Base-by-base conservation (phyloP, 2,329 filamentous ascomycete genomes). In the Ophiostoma perfectum region DNA sequence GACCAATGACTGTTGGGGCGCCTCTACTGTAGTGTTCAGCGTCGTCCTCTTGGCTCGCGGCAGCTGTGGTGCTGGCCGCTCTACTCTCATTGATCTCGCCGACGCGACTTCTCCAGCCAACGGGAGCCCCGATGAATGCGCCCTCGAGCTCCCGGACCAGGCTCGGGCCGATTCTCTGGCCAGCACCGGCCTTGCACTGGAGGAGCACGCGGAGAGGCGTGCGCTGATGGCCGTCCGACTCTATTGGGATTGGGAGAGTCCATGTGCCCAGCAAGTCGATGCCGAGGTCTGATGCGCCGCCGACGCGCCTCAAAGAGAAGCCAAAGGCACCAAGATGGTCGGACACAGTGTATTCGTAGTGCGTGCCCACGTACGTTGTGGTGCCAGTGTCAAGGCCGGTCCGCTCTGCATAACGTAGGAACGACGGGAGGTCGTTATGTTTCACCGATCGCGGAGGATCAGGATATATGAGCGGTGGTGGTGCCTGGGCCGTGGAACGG, bases 111-210 rank as follows among this genome's bases (percentile, higher is more conserved):
- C 87, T 82, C 90, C 91, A 96, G 0, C 88, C 89, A 0, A 83
- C 79, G 0, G 92, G 93, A 6, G 91, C 90, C 12, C 87, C 88
- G 1, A 83, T 82, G 74, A 95, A 90, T 0, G 92, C 86, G 3
- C 94, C 94, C 75, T 92, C 90, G 3, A 94, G 82, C 78, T 94
- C 91, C n/a, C 91, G 85, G 8, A 92, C 79, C 64, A 87, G 80
- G 44, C 82, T 79, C 0, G 91, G 90, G 0, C 85, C 81, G 12
- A 81, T 76, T 63, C 81, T 80, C 68, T 80, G 78, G 18, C 70
- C 68, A 4, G 80, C 75, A 14, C 84, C 80, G 0, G 83, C 85
- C 77, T 94, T 95, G 81, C 91, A 94, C 76, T 94, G 91, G 0
- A 85, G 70, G 14, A 87, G 74, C 6, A 85, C 80, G 64, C 79